These are phyloP conservation scores for Kappamyces sp. DNA, from an alignment of 192 early-diverging fungal species.

Conservation along the genomic window DNA sequence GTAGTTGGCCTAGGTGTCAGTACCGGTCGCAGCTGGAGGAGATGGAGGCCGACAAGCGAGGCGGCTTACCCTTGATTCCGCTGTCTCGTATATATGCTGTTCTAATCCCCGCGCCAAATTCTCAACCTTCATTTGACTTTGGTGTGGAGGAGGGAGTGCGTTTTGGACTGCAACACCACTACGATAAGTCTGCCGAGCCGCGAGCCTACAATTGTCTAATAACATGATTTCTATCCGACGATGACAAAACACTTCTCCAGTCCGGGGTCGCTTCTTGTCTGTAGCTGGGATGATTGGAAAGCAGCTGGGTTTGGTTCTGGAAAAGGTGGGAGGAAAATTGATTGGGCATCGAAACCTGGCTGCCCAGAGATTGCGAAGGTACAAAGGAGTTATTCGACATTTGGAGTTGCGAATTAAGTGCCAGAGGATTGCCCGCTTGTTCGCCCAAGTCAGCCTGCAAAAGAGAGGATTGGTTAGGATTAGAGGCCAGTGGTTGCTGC, in stretches of 20 bases:
- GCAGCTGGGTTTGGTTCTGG: too few species aligned
- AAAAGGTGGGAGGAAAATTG: too few species aligned
- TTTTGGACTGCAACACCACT: slow-evolving; percentile 11
- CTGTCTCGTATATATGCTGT: slow-evolving; percentile 16
- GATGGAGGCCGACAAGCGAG: neutral
- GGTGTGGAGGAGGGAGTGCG: slow-evolving; percentile 9
- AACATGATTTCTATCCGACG: slow-evolving; percentile 15
- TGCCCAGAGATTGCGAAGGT: too few species aligned
- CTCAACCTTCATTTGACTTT: slow-evolving; percentile 9
- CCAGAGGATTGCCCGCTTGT: too few species aligned
- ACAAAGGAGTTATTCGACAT: too few species aligned
- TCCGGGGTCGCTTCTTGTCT: slow-evolving; percentile 1
- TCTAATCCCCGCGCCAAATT: slow-evolving; percentile 13
- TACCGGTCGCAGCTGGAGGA: too few species aligned
- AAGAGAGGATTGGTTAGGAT: too few species aligned
- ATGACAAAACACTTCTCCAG: slow-evolving; percentile 14
- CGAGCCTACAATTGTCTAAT: too few species aligned
- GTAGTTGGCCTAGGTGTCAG: slow-evolving; percentile 13
- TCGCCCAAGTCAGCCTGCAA: too few species aligned
- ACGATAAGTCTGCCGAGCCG: neutral
- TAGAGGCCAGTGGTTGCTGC: too few species aligned
- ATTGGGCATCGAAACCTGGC: too few species aligned
- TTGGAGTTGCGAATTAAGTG: too few species aligned
- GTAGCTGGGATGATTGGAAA: neutral
- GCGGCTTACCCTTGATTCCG: slow-evolving; percentile 4